phyloP scores from a whole-genome alignment of 2,329 filamentous ascomycete genomes.

The Fusarium torulosum region DNA sequence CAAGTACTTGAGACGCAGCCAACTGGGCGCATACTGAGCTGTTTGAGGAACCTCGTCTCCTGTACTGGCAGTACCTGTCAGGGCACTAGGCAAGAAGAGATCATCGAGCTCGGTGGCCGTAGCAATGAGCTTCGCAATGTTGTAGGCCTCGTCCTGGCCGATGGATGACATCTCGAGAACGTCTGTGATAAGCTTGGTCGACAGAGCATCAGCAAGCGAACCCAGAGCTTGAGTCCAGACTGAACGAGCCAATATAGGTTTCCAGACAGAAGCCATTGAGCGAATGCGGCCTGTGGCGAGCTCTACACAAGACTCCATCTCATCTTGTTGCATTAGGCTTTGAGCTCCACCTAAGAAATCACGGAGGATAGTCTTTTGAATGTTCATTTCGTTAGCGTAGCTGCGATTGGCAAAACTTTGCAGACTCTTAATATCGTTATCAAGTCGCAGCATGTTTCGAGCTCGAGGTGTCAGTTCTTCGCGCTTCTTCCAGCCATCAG shows the following conservation, averaged over 20 bases:
- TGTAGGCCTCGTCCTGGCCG: conserved; percentile 73
- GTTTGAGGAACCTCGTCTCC: conserved; percentile 65
- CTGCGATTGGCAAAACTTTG: conserved; percentile 72
- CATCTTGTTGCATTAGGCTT: conserved; percentile 70
- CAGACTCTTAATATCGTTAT: conserved; percentile 70
- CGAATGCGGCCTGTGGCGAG: conserved; percentile 66
- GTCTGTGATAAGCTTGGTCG: conserved; percentile 70
- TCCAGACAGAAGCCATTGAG: conserved; percentile 68
- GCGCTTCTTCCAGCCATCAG: conserved; percentile 64
- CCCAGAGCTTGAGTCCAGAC: conserved; percentile 74
- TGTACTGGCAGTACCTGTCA: conserved; percentile 43
- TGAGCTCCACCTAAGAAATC: conserved; percentile 72
- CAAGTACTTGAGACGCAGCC: conserved; percentile 74
- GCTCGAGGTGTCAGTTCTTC: conserved; percentile 64
- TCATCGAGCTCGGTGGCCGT: conserved; percentile 70
- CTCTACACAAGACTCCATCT: conserved; percentile 65
- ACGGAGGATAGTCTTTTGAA: conserved; percentile 71
- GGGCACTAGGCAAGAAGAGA: conserved; percentile 66
- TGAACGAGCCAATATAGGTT: conserved; percentile 68
- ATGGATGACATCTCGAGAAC: conserved; percentile 73
- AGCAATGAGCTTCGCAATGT: conserved; percentile 69
- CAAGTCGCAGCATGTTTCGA: conserved; percentile 67
- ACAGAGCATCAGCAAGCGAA: conserved; percentile 69
- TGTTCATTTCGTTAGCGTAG: conserved; percentile 70
- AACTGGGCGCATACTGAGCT: conserved; percentile 70